Evolutionary conservation across 192 early-diverging fungal genomes (phyloP).

Genomic region (Gaertneriomyces semiglobifer): DNA sequence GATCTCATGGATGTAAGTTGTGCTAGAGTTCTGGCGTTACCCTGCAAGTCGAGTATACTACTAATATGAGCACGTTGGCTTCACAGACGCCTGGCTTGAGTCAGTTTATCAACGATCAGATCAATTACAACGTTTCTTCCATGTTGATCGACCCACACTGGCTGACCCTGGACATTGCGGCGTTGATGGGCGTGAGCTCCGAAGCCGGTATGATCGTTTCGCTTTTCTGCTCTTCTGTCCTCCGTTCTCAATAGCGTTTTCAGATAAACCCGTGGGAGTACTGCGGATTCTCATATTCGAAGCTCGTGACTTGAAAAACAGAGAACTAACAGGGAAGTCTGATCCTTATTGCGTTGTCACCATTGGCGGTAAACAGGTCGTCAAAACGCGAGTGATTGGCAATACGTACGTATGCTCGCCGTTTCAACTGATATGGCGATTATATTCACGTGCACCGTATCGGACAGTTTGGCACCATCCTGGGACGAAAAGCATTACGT

Average conservation of each 20-base stretch:
- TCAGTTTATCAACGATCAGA: constrained; percentile 53
- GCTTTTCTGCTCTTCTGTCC: constrained; percentile 2
- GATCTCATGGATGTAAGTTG: constrained; percentile 73
- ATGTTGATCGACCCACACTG: constrained; percentile 57
- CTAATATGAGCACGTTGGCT: constrained; percentile 13
- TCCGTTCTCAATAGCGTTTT: constrained; percentile 22
- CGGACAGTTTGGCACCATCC: constrained; percentile 66
- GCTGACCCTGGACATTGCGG: constrained; percentile 69
- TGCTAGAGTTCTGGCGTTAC: not conserved
- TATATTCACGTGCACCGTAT: not conserved
- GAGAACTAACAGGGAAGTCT: constrained; percentile 79
- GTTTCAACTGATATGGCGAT: not conserved
- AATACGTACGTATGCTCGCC: constrained; percentile 47
- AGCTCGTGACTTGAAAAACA: constrained; percentile 79
- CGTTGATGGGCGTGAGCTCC: constrained; percentile 27
- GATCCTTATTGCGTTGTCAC: constrained; percentile 84
- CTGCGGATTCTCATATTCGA: constrained; percentile 74
- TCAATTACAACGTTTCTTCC: constrained; percentile 11
- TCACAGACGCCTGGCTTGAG: constrained; percentile 75
- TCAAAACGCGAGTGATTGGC: constrained; percentile 60
- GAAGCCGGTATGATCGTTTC: constrained; percentile 6
- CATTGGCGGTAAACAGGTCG: constrained; percentile 68
- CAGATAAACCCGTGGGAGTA: constrained; percentile 78
- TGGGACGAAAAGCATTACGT: constrained; percentile 82
- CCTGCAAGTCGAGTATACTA: not conserved